Evolutionary conservation across 2,329 filamentous ascomycete species (phyloP).

Genomic region (Aspergillus caelatus): DNA sequence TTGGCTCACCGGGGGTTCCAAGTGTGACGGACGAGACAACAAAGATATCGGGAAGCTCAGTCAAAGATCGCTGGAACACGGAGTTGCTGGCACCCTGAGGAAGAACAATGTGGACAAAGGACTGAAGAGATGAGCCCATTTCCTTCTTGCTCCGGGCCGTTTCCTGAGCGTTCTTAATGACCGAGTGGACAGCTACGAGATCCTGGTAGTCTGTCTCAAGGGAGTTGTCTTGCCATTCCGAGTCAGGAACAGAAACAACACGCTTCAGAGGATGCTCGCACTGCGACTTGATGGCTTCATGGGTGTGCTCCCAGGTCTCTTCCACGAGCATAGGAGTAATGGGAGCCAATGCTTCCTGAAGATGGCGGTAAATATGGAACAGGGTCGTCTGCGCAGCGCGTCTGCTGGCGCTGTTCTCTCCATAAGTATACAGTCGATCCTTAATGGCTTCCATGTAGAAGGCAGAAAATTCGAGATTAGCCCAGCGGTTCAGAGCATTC

Average conservation of each 20-base stretch:
- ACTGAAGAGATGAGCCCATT: slow-evolving; percentile 80
- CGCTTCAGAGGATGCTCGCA: slow-evolving; percentile 50
- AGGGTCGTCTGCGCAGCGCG: slow-evolving; percentile 60
- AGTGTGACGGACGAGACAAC: slow-evolving; percentile 68
- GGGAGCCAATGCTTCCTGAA: slow-evolving; percentile 78
- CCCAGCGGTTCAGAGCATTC: slow-evolving; percentile 75
- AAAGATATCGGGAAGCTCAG: slow-evolving; percentile 66
- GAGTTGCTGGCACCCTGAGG: slow-evolving; percentile 22
- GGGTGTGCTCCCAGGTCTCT: slow-evolving; percentile 81
- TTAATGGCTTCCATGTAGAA: slow-evolving; percentile 95
- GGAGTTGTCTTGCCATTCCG: slow-evolving; percentile 46
- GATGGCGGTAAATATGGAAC: slow-evolving; percentile 66
- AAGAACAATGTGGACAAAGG: slow-evolving; percentile 59
- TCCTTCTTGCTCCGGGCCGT: slow-evolving; percentile 69
- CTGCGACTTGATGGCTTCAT: slow-evolving; percentile 62
- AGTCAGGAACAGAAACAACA: slow-evolving; percentile 31
- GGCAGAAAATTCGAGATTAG: slow-evolving; percentile 80
- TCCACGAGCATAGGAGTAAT: slow-evolving; percentile 82
- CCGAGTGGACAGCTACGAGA: slow-evolving; percentile 57
- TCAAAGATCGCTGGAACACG: slow-evolving; percentile 32
- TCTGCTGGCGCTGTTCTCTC: slow-evolving; percentile 64
- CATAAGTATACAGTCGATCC: slow-evolving; percentile 85
- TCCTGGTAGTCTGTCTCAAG: slow-evolving; percentile 51
- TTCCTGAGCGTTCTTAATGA: slow-evolving; percentile 77
- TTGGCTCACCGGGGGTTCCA: slow-evolving; percentile 36